Evolutionary conservation across 2,329 filamentous ascomycete species (phyloP).

Genomic region (Cercospora beticola): DNA sequence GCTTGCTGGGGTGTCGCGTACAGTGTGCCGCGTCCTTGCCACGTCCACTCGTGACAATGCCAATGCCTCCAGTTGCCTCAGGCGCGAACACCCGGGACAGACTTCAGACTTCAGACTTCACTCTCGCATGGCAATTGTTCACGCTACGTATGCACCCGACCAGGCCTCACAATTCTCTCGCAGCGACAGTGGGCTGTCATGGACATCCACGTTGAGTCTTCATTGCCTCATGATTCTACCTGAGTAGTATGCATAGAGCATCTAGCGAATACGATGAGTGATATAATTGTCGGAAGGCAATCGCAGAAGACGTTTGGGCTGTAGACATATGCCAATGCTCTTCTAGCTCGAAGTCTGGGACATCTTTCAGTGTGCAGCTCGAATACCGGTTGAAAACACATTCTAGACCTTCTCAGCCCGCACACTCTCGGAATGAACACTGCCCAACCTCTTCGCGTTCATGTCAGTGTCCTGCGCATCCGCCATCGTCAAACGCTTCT

Average conservation of each 20-base stretch:
- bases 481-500: slow-evolving; percentile 25
- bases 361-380: not conserved
- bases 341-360: not conserved
- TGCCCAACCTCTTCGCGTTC: not conserved
- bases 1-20: not conserved
- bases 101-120: not conserved
- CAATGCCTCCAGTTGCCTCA: not conserved
- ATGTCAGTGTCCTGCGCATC: slow-evolving; percentile 10
- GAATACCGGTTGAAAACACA: not conserved
- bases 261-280: not conserved
- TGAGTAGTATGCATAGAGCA: not conserved
- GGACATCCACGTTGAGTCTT: not conserved
- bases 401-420: not conserved
- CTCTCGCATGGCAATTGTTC: not conserved
- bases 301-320: no score
- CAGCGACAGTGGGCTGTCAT: not conserved
- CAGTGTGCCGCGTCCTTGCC: not conserved
- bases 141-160: not conserved
- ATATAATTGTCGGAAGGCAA: no score
- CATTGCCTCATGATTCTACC: not conserved
- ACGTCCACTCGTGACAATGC: not conserved
- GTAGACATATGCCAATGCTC: not conserved
- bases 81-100: not conserved
- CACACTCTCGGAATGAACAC: not conserved
- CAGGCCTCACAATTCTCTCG: not conserved